Evolutionary conservation across 495 filamentous ascomycete species (phyloP).

Genomic region (Trichoderma asperelloides): DNA sequence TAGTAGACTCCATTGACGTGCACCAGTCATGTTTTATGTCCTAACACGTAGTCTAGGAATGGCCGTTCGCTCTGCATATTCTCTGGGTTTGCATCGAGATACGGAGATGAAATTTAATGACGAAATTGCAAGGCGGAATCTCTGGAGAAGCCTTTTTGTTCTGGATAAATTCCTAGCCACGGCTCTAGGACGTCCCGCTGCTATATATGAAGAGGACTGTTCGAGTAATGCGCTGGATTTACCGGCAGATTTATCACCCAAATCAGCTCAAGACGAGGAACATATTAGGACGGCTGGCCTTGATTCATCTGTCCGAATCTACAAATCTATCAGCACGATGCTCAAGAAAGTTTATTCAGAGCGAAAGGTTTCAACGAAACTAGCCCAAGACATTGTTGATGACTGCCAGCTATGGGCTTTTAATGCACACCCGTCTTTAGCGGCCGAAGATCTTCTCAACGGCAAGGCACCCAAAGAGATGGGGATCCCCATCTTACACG

Average conservation of each 20-base stretch:
- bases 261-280: not conserved
- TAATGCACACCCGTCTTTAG: slow-evolving; percentile 25
- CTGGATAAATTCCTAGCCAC: slow-evolving; percentile 53
- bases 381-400: slow-evolving; percentile 59
- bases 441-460: slow-evolving; percentile 30
- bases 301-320: slow-evolving; percentile 47
- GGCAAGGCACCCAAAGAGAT: slow-evolving; percentile 38
- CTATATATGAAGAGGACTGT: slow-evolving; percentile 55
- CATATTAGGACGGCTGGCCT: slow-evolving; percentile 25
- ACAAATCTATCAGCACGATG: slow-evolving; percentile 56
- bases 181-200: slow-evolving; percentile 49
- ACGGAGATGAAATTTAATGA: slow-evolving; percentile 43
- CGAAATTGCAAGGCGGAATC: slow-evolving; percentile 36
- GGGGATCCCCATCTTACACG: slow-evolving; percentile 56
- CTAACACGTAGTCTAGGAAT: slow-evolving; percentile 37
- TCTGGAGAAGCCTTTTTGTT: slow-evolving; percentile 54
- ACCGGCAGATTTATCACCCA: slow-evolving; percentile 11
- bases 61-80: slow-evolving; percentile 53
- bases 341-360: slow-evolving; percentile 61
- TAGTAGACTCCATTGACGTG: slow-evolving; percentile 11
- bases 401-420: slow-evolving; percentile 42
- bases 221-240: slow-evolving; percentile 39
- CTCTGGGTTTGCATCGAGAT: slow-evolving; percentile 53
- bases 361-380: slow-evolving; percentile 56
- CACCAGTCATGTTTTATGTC: not conserved